These are phyloP conservation scores for Cladophialophora carrionii DNA, from an alignment of 2,329 filamentous ascomycete species.

Conservation along the genomic window DNA sequence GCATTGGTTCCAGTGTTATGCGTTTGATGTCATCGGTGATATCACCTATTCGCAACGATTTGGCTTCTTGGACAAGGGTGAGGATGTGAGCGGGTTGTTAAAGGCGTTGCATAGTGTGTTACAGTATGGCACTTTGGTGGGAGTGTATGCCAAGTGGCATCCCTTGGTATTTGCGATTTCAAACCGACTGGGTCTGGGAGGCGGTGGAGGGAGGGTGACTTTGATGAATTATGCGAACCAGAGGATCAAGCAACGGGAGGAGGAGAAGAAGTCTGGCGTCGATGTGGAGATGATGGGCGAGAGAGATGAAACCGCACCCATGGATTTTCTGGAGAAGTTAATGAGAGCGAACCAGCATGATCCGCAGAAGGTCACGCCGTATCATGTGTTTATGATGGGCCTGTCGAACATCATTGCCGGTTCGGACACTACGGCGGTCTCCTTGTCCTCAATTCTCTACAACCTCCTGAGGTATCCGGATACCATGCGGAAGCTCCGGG, in stretches of 20 bases:
- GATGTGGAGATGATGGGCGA: slow-evolving; percentile 22
- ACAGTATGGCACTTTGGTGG: slow-evolving; percentile 48
- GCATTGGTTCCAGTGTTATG: slow-evolving; percentile 75
- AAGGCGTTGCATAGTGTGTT: slow-evolving; percentile 44
- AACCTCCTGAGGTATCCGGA: slow-evolving; percentile 67
- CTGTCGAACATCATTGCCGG: slow-evolving; percentile 39
- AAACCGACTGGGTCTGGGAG: slow-evolving; percentile 41
- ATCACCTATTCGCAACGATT: slow-evolving; percentile 64
- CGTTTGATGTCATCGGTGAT: slow-evolving; percentile 69
- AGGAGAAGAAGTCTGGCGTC: slow-evolving; percentile 31
- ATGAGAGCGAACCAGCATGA: slow-evolving; percentile 48
- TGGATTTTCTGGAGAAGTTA: slow-evolving; percentile 51
- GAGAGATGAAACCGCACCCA: slow-evolving; percentile 35
- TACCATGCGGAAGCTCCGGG: slow-evolving; percentile 33
- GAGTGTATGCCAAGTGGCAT: slow-evolving; percentile 51
- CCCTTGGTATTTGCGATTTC: slow-evolving; percentile 42
- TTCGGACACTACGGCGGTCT: slow-evolving; percentile 41
- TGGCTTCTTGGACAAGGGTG: slow-evolving; percentile 73
- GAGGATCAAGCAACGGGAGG: slow-evolving; percentile 41
- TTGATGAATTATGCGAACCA: slow-evolving; percentile 43
- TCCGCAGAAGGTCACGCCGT: slow-evolving; percentile 49
- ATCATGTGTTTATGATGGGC: slow-evolving; percentile 47
- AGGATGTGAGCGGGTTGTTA: slow-evolving; percentile 64
- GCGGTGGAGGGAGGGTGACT: slow-evolving; percentile 42
- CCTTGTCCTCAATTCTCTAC: slow-evolving; percentile 72